Base-by-base conservation (phyloP, 352 stramenopile species). In the Phytophthora kernoviae region DNA sequence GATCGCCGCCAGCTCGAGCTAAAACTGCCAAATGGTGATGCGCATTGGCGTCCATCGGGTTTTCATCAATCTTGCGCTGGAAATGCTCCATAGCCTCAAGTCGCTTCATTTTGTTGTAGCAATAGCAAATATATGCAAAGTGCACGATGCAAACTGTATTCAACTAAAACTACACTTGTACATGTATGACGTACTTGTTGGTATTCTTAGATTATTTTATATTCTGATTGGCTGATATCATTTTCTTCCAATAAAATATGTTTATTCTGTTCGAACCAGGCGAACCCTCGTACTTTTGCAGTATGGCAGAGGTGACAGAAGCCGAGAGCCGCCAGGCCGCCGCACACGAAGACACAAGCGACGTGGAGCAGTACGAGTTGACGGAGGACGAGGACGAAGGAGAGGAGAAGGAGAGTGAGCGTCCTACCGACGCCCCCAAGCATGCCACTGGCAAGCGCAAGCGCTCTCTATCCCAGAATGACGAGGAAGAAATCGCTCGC, bases 401-500 rank as follows among this genome's bases (percentile, higher is more conserved):
- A 12, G 44, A 65, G 43, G 48, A 69, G 26, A 22, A 61, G 21
- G 42, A 47, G 40, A 54, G 17, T 46, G 43, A 45, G 30, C 55
- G 14, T 58, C 58, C 10, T 34, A 6, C 62, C 7, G 55, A 64
- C 47, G 36, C 50, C n/a, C n/a, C 51, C 5, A 53, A 47, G 30
- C 41, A 63, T 34, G 17, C 14, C 14, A 83, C 75, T 51, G 68
- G 77, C 54, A 91, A 91, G 63, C 75, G 79, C 52, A 88, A 91
- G 65, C 77, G 75, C 50, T 79, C 77, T 15, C 40, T 66, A 36
- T 65, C 68, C 0, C 63, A 71, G 22, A 76, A 78, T 52, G 84
- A 91, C 32, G 81, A 92, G 41, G 79, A 87, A 40, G 82, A 92
- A 55, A 72, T 92, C 49, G 70, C 78, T 42, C 77, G 81, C 2